phyloP scores from a whole-genome alignment of 2,329 filamentous ascomycete genomes.

The Colletotrichum abscissum region DNA sequence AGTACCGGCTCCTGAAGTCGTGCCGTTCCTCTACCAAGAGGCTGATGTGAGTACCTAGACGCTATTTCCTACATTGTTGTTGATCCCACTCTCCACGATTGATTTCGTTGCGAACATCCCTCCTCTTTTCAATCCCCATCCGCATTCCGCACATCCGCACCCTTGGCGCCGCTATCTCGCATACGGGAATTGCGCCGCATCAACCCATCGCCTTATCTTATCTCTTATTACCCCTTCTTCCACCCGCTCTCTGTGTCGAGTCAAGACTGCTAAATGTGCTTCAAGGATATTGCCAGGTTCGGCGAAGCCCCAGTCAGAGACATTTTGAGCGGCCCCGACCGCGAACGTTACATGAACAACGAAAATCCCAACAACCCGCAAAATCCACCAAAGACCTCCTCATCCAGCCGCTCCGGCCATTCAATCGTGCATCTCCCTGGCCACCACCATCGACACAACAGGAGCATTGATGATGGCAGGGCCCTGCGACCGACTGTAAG shows the following conservation, averaged over 20 bases:
- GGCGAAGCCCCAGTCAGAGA: slow-evolving; percentile 82
- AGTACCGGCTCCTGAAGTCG: slow-evolving; percentile 89
- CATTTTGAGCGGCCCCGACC: slow-evolving; percentile 75
- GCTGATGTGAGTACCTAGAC: slow-evolving; percentile 69
- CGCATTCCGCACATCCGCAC: slow-evolving; percentile 22
- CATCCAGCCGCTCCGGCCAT: slow-evolving; percentile 69
- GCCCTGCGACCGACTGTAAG: slow-evolving; percentile 78
- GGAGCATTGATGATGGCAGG: slow-evolving; percentile 74
- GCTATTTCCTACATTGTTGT: slow-evolving; percentile 4
- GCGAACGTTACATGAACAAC: slow-evolving; percentile 72
- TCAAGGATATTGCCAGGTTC: slow-evolving; percentile 78
- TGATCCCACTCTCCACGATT: slow-evolving; percentile 35
- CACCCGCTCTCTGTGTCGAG: slow-evolving; percentile 19
- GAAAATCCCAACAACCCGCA: slow-evolving; percentile 51
- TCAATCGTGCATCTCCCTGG: slow-evolving; percentile 74
- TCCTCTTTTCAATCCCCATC: slow-evolving; percentile 26
- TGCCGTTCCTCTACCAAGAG: slow-evolving; percentile 97
- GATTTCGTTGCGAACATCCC: slow-evolving; percentile 10
- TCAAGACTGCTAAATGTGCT: slow-evolving; percentile 35
- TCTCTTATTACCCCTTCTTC: slow-evolving; percentile 27
- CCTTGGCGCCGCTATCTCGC: slow-evolving; percentile 33
- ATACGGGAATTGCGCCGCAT: slow-evolving; percentile 33
- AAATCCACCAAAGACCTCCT: slow-evolving; percentile 70
- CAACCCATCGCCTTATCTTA: slow-evolving; percentile 31
- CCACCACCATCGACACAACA: slow-evolving; percentile 75